Conservation (phyloP, 164 flowering plant genomes). For the Cinnamomum micranthum region DNA sequence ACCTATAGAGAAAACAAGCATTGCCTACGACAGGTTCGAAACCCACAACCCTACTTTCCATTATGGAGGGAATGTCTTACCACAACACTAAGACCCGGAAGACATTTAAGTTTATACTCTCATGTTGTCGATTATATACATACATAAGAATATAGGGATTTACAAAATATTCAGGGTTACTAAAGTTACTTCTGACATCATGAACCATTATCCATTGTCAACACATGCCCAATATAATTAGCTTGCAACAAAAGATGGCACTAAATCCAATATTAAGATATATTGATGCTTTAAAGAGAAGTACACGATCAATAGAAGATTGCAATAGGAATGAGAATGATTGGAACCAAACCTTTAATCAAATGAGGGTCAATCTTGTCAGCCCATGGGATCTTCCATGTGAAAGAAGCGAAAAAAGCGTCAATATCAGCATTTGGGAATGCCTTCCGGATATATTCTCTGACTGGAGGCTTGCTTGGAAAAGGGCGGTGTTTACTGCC, state of each 20-base stretch:
- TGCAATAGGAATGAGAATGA: not conserved
- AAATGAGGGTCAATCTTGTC: not conserved
- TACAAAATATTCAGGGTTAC: not conserved
- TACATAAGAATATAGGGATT: too few species aligned
- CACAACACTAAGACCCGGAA: too few species aligned
- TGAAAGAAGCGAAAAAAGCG: slow-evolving; percentile 69
- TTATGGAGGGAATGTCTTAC: too few species aligned
- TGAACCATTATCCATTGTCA: not conserved
- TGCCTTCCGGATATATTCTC: slow-evolving; percentile 30
- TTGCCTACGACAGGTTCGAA: too few species aligned
- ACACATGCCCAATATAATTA: not conserved
- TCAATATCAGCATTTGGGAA: slow-evolving; percentile 53
- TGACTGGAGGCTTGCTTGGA: slow-evolving; percentile 56
- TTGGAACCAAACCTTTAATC: slow-evolving; percentile 30
- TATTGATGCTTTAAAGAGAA: not conserved
- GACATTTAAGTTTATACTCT: too few species aligned
- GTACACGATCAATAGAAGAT: not conserved
- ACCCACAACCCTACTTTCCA: too few species aligned
- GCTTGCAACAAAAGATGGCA: not conserved
- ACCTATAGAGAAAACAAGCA: too few species aligned
- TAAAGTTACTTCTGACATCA: not conserved
- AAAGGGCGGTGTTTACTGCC: slow-evolving; percentile 23
- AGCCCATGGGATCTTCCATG: slow-evolving; percentile 56
- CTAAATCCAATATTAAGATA: not conserved
- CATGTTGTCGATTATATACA: not conserved